These are phyloP conservation scores for Mycena kentingensis DNA, from an alignment of 768 basidiomycete species.

Conservation along the genomic window DNA sequence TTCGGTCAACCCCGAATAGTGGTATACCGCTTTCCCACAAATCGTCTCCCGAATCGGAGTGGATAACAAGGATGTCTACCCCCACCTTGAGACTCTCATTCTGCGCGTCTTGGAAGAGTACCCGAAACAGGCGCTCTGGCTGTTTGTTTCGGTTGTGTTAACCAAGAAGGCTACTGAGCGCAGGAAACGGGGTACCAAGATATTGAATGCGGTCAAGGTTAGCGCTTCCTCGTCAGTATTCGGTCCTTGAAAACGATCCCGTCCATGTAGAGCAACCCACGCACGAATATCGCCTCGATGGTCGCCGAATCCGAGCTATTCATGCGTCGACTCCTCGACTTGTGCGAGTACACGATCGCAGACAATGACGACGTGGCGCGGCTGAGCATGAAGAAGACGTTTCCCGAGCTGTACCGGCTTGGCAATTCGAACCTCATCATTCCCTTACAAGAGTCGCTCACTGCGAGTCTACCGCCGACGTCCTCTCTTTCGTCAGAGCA, in stretches of 20 bases:
- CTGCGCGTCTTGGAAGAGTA: conserved; percentile 73
- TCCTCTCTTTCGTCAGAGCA: conserved; percentile 62
- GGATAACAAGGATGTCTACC: conserved; percentile 59
- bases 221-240: conserved; percentile 14
- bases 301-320: conserved; percentile 59
- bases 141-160: conserved; percentile 86
- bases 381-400: conserved; percentile 53
- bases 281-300: conserved; percentile 47
- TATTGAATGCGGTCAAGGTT: conserved; percentile 63
- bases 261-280: conserved; percentile 47
- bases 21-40: conserved; percentile 96
- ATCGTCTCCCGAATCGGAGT: conserved; percentile 94
- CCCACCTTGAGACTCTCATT: conserved; percentile 66
- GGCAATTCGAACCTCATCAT: conserved; percentile 76
- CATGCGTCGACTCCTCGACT: conserved; percentile 66
- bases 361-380: conserved; percentile 38
- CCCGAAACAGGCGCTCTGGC: conserved; percentile 91
- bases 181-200: conserved; percentile 56
- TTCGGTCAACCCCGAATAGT: conserved; percentile 48
- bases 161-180: conserved; percentile 67
- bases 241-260: not conserved
- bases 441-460: conserved; percentile 91
- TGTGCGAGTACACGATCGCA: conserved; percentile 60
- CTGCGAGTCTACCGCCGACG: conserved; percentile 80
- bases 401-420: conserved; percentile 57